phyloP scores from a whole-genome alignment of 345 rosid species.

The Ailanthus altissimus region DNA sequence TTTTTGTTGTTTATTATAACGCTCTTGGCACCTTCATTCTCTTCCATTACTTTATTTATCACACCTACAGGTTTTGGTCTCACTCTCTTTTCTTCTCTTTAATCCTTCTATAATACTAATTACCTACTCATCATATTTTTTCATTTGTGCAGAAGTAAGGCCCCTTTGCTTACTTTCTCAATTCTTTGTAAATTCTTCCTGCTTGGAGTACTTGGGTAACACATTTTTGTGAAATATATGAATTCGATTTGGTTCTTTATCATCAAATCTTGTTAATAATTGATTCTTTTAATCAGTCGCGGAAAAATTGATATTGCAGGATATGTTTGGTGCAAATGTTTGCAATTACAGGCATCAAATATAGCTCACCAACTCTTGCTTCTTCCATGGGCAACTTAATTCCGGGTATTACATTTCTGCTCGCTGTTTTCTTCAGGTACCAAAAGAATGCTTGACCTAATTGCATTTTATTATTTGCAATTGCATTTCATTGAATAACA shows the following conservation, averaged over 20 bases:
- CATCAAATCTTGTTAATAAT: too few species aligned
- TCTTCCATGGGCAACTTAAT: slow-evolving; percentile 32
- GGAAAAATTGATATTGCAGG: background rate
- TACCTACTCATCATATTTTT: background rate
- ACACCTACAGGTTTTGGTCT: slow-evolving; percentile 12
- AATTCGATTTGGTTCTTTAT: background rate
- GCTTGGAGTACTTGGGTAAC: slow-evolving; percentile 28
- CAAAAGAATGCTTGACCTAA: background rate
- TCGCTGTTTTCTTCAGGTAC: slow-evolving; percentile 37
- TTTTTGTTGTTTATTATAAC: slow-evolving; percentile 24
- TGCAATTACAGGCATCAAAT: slow-evolving; percentile 28
- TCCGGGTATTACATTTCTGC: slow-evolving; percentile 35
- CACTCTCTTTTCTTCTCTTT: background rate
- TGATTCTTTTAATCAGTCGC: too few species aligned
- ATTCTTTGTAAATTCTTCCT: slow-evolving; percentile 22
- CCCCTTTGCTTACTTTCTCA: background rate
- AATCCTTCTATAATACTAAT: background rate
- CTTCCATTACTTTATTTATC: slow-evolving; percentile 17
- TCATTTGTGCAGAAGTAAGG: slow-evolving; percentile 12
- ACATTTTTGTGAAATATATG: background rate
- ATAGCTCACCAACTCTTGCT: slow-evolving; percentile 39
- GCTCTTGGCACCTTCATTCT: slow-evolving; percentile 23
- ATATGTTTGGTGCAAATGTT: slow-evolving; percentile 23
- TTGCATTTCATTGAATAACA: background rate
- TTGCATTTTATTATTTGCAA: background rate